phyloP scores from a whole-genome alignment of 768 basidiomycete species.

The Suillus variegatus region DNA sequence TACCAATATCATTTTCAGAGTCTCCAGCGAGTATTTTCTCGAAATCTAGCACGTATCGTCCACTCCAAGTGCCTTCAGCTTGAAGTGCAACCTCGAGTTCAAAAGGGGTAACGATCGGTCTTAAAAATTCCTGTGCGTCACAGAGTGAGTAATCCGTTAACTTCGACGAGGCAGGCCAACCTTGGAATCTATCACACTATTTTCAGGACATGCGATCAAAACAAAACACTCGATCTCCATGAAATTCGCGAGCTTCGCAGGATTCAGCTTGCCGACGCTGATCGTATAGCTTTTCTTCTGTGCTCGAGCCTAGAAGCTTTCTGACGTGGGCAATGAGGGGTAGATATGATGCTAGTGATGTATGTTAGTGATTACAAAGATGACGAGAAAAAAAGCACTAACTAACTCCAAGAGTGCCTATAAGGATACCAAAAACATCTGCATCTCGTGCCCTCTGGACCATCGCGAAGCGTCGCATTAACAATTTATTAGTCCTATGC shows the following conservation, averaged over 20 bases:
- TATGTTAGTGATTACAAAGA: not conserved
- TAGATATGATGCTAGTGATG: slow-evolving; percentile 70
- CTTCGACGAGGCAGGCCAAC: slow-evolving; percentile 29
- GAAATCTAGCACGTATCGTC: slow-evolving; percentile 80
- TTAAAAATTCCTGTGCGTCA: slow-evolving; percentile 73
- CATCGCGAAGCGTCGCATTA: slow-evolving; percentile 87
- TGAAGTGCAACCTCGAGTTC: slow-evolving; percentile 84
- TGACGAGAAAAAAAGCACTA: slow-evolving; percentile 22
- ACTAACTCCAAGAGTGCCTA: slow-evolving; percentile 93
- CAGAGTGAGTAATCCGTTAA: not conserved
- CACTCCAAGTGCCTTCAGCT: slow-evolving; percentile 70
- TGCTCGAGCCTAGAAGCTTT: slow-evolving; percentile 54
- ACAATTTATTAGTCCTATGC: slow-evolving; percentile 68
- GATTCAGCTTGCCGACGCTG: slow-evolving; percentile 92
- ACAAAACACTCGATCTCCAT: slow-evolving; percentile 96
- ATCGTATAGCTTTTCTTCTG: slow-evolving; percentile 94
- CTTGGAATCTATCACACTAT: slow-evolving; percentile 77
- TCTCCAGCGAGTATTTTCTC: slow-evolving; percentile 49
- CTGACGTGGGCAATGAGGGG: slow-evolving; percentile 86
- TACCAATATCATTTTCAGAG: slow-evolving; percentile 15
- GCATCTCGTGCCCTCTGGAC: slow-evolving; percentile 90
- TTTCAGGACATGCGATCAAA: slow-evolving; percentile 93
- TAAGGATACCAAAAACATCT: slow-evolving; percentile 93
- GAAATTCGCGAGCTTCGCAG: slow-evolving; percentile 94
- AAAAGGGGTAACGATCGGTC: slow-evolving; percentile 92